Conservation (phyloP, 345 rosid genomes). For the Lepidium africanum region DNA sequence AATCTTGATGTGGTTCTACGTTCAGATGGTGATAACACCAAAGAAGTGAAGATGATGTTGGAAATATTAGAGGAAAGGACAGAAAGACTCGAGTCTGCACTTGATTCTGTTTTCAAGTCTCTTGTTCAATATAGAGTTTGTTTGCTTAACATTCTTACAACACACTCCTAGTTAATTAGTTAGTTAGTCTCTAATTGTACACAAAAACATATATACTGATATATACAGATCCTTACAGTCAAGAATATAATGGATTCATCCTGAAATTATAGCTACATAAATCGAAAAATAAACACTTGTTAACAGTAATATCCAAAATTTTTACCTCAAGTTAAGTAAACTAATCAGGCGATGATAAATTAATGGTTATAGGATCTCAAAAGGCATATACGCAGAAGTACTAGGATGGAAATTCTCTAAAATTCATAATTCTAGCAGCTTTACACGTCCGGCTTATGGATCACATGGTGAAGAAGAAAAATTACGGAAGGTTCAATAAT, state of each 20-base stretch:
- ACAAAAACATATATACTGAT: constrained; percentile 7
- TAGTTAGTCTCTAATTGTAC: constrained; percentile 21
- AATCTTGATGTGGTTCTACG: constrained; percentile 31
- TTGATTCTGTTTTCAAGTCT: constrained; percentile 40
- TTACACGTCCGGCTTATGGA: too few species aligned
- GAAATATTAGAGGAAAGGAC: constrained; percentile 27
- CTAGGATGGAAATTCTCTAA: too few species aligned
- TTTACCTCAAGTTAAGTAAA: not conserved
- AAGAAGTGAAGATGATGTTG: constrained; percentile 23
- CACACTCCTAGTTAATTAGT: constrained; percentile 8
- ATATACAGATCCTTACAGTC: not conserved
- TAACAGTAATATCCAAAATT: not conserved
- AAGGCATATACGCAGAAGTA: too few species aligned
- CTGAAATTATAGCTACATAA: not conserved
- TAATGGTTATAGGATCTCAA: too few species aligned
- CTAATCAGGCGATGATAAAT: too few species aligned
- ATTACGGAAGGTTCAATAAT: not conserved
- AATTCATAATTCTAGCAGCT: too few species aligned
- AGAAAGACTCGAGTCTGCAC: constrained; percentile 40
- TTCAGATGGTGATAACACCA: constrained; percentile 2
- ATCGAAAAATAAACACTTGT: not conserved
- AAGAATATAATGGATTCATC: not conserved
- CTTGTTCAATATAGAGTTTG: constrained; percentile 42
- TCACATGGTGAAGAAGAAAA: too few species aligned
- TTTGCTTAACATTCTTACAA: constrained; percentile 46